A percentile compares a stretch with the other conserved stretches of the same genome.
Conservation (phyloP, 2,329 filamentous ascomycete genomes). For the Alternaria conjuncta region DNA sequence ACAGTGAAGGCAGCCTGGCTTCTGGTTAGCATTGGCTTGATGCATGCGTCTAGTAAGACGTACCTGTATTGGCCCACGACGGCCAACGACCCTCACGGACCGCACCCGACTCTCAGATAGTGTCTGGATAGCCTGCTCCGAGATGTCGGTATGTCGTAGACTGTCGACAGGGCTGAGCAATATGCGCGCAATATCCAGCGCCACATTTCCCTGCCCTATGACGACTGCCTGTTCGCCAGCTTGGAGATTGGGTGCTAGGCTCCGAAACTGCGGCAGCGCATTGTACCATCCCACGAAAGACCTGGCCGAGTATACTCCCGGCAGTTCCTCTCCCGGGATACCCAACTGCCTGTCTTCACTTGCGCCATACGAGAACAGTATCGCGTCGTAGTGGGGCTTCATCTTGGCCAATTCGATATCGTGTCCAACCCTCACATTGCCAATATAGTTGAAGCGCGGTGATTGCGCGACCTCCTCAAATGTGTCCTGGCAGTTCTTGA, state of each 20-base stretch:
- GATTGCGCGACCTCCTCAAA: conserved; percentile 87
- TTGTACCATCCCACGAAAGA: conserved; percentile 99
- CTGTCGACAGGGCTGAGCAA: conserved; percentile 77
- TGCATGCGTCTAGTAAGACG: conserved; percentile 29
- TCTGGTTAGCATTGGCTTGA: no score
- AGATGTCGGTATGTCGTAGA: conserved; percentile 84
- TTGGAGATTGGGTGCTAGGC: conserved; percentile 74
- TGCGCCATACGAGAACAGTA: conserved; percentile 92
- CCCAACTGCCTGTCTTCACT: conserved; percentile 80
- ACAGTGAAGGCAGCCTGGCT: conserved; percentile 87
- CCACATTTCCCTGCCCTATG: conserved; percentile 95
- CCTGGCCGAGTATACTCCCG: conserved; percentile 83
- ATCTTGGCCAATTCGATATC: conserved; percentile 71
- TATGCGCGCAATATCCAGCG: conserved; percentile 89
- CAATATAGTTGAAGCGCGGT: conserved; percentile 85
- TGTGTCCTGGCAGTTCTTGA: conserved; percentile 98
- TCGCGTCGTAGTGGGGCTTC: conserved; percentile 84
- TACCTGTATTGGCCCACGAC: conserved; percentile 87
- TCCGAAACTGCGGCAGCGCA: conserved; percentile 81
- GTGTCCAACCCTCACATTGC: conserved; percentile 81
- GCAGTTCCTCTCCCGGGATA: conserved; percentile 79
- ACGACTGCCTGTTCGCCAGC: conserved; percentile 82
- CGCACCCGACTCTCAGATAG: conserved; percentile 76
- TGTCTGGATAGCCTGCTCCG: conserved; percentile 78
- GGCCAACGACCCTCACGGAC: conserved; percentile 84